Conservation (phyloP, 2,329 filamentous ascomycete genomes). For the Colletotrichum echinochloae region DNA sequence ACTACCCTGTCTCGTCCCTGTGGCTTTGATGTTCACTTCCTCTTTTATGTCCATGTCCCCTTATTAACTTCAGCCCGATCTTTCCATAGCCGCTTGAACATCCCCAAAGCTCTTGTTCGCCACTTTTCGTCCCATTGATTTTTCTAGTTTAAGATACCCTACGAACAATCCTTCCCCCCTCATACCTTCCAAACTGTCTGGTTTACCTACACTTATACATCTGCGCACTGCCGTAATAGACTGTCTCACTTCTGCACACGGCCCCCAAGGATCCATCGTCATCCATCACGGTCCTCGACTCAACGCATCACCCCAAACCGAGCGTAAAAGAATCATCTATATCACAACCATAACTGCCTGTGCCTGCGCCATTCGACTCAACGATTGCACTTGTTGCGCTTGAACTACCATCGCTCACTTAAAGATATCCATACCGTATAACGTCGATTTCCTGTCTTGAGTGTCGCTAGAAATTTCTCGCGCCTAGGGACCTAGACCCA, state of each 20-base stretch:
- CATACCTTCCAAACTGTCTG: neutral
- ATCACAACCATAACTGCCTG: neutral
- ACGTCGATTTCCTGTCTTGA: neutral
- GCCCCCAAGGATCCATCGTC: neutral
- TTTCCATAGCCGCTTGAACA: neutral
- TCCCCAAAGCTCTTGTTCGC: neutral
- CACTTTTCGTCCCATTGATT: neutral
- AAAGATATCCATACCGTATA: neutral
- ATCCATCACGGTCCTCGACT: neutral
- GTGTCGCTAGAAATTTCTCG: neutral
- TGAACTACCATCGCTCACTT: neutral
- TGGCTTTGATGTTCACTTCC: neutral
- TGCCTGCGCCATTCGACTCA: neutral
- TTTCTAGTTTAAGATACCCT: neutral
- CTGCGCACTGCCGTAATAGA: neutral
- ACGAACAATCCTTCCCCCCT: too few relatives aligned
- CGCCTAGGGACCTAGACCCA: neutral
- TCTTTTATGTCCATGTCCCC: neutral
- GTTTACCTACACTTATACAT: too few relatives aligned
- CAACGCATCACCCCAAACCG: neutral
- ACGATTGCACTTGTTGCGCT: neutral
- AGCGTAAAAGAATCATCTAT: neutral
- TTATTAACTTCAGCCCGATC: neutral
- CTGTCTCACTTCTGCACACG: neutral
- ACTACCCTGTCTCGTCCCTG: constrained; percentile 1